A percentile compares a stretch with the other conserved stretches of the same genome.
phyloP scores from a whole-genome alignment of 2,329 filamentous ascomycete genomes.

The Fusarium duplospermum region DNA sequence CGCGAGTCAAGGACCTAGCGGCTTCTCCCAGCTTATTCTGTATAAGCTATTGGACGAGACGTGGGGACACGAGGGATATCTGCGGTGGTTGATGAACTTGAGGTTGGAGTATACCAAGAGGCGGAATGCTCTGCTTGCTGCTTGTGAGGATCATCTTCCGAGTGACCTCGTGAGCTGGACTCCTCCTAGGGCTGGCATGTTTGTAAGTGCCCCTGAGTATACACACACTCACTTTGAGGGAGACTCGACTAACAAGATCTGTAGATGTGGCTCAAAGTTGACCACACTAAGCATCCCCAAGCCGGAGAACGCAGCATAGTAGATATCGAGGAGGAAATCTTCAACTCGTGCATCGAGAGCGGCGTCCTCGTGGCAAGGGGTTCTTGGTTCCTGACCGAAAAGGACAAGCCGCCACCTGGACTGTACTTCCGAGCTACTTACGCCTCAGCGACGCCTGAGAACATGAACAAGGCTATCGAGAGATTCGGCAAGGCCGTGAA shows the following conservation, averaged over 20 bases:
- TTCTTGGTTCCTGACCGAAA: slow-evolving; percentile 90
- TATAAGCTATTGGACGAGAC: slow-evolving; percentile 92
- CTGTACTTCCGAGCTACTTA: slow-evolving; percentile 93
- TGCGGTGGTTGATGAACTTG: slow-evolving; percentile 89
- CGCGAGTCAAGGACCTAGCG: slow-evolving; percentile 85
- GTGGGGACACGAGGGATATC: slow-evolving; percentile 92
- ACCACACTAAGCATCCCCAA: slow-evolving; percentile 74
- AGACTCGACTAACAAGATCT: not conserved
- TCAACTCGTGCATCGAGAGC: slow-evolving; percentile 78
- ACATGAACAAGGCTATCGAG: slow-evolving; percentile 78
- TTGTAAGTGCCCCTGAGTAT: slow-evolving; percentile 71
- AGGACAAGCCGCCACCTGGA: slow-evolving; percentile 66
- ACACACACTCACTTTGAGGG: not conserved
- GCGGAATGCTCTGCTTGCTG: slow-evolving; percentile 79
- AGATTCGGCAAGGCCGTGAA: slow-evolving; percentile 82
- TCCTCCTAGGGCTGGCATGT: slow-evolving; percentile 91
- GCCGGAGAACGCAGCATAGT: slow-evolving; percentile 64
- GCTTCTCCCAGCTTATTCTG: slow-evolving; percentile 84
- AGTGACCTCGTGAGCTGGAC: slow-evolving; percentile 81
- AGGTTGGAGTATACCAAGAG: slow-evolving; percentile 84
- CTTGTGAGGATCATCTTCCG: slow-evolving; percentile 84
- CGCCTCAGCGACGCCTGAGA: slow-evolving; percentile 78
- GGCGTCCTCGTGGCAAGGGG: slow-evolving; percentile 86
- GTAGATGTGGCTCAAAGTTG: slow-evolving; percentile 79
- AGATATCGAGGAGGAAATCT: slow-evolving; percentile 88